Base-by-base conservation (phyloP, 2,329 filamentous ascomycete genomes). In the Aspergillus sp. region DNA sequence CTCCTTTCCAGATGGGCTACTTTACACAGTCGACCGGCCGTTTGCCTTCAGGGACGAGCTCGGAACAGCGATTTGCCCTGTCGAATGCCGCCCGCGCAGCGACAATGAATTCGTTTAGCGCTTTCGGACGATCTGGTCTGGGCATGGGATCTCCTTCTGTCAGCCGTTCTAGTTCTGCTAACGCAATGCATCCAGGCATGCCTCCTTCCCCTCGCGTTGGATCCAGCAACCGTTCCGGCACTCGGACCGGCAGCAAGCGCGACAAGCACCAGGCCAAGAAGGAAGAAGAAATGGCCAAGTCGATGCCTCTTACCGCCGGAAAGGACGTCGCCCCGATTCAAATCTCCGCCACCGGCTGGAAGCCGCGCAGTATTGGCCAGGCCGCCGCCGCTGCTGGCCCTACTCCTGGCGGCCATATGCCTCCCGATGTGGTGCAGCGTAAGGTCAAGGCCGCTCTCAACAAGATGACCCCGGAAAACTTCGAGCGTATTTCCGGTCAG, bases 401-500 rank as follows among this genome's bases (percentile, higher is more conserved):
- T 58, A 70, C 77, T 54, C 72, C 76, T 61, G 77, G 76, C 56
- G 76, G 75, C 51, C 81, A 89, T 64, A 83, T 97, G 76, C 85
- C 95, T 60, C 93, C 94, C 20, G 90, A 93, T 64, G 85, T 94
- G 79, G 94, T 99, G 53, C 94, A 99, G 78, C 87, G 93, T 63
- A 99, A 99, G 86, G 94, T 99, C 71, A 99, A 99, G 86, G 88
- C 91, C 59, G 89, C 89, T 56, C 80, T 99, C 65, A 99, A 99
- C 85, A 99, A 99, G 87, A 97, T 99, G 94, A 97, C 94, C 0
- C 94, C 94, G 0, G 94, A 99, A 77, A 99, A 97, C 70, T 99
- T 99, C 65, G 92, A 96, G 70, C 91, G 87, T 77, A 96, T 99
- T 62, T 85, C 94, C 6, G 89, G 92, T 57, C 91, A 96, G 72